These are phyloP conservation scores for Puccinia coronata DNA, from an alignment of 1,284 basidiomycete genomes.

Conservation along the genomic window DNA sequence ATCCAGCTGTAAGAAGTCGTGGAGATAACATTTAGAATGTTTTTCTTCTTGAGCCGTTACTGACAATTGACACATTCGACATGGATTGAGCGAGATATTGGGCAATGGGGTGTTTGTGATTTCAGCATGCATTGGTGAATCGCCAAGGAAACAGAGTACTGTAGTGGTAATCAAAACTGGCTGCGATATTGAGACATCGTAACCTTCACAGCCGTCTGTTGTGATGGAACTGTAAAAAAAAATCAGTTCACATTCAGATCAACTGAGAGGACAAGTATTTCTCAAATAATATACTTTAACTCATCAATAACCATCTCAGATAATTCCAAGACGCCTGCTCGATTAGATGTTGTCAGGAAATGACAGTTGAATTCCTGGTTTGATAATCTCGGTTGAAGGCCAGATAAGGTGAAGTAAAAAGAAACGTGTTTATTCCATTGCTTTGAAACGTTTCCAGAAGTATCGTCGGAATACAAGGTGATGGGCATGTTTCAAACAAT, in stretches of 20 bases:
- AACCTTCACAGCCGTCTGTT: background rate
- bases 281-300: constrained; percentile 56
- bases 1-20: too few relatives aligned
- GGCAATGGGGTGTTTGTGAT: background rate
- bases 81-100: background rate
- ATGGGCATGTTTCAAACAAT: constrained; percentile 55
- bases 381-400: constrained; percentile 49
- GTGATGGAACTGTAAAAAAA: background rate
- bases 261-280: too few relatives aligned
- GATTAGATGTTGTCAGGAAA: background rate
- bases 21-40: too few relatives aligned
- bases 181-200: background rate
- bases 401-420: constrained; percentile 59
- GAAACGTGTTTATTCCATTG: constrained; percentile 51
- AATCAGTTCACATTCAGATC: too few relatives aligned
- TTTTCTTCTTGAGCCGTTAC: background rate
- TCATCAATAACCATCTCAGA: constrained; percentile 57
- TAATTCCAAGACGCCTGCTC: background rate
- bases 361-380: constrained; percentile 30
- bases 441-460: constrained; percentile 62
- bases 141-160: background rate
- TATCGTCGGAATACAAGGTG: constrained; percentile 63
- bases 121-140: constrained; percentile 22
- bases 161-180: background rate
- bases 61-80: background rate